Conservation (phyloP, 2,329 filamentous ascomycete species). For the Rhinocladiella similis region DNA sequence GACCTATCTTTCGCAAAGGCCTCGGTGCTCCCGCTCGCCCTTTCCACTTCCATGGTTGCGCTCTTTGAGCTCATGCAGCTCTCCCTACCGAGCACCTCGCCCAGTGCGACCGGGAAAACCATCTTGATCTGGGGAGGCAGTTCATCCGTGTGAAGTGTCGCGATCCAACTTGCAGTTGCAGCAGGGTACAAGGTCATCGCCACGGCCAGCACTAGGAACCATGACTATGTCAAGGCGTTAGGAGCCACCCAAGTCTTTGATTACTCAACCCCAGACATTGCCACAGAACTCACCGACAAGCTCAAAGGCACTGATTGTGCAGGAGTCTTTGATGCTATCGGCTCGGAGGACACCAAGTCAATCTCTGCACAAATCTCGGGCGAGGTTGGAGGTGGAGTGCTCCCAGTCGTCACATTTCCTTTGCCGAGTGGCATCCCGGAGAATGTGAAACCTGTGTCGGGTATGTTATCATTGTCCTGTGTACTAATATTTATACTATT, state of each 20-base stretch:
- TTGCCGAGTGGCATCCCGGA: slow-evolving; percentile 5
- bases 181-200: slow-evolving; percentile 37
- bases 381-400: slow-evolving; percentile 16
- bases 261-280: slow-evolving; percentile 34
- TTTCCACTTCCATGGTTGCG: slow-evolving; percentile 33
- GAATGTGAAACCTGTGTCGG: slow-evolving; percentile 6
- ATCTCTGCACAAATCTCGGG: slow-evolving; percentile 7
- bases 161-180: slow-evolving; percentile 31
- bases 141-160: slow-evolving; percentile 32
- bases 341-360: background rate
- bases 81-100: slow-evolving; percentile 12
- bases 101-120: slow-evolving; percentile 19
- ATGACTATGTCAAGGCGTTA: slow-evolving; percentile 31
- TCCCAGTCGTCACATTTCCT: slow-evolving; percentile 8
- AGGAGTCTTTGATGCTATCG: slow-evolving; percentile 16
- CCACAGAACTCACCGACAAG: slow-evolving; percentile 12
- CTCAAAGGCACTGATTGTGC: background rate
- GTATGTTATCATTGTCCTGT: slow-evolving; percentile 5
- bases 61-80: slow-evolving; percentile 32
- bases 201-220: slow-evolving; percentile 34
- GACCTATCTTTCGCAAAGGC: slow-evolving; percentile 33
- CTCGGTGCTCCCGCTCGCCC: slow-evolving; percentile 32
- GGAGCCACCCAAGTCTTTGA: slow-evolving; percentile 42
- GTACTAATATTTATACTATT: too few relatives aligned
- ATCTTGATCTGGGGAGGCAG: slow-evolving; percentile 38